Conservation (phyloP, 164 flowering plant genomes). For the Cinnamomum micranthum region DNA sequence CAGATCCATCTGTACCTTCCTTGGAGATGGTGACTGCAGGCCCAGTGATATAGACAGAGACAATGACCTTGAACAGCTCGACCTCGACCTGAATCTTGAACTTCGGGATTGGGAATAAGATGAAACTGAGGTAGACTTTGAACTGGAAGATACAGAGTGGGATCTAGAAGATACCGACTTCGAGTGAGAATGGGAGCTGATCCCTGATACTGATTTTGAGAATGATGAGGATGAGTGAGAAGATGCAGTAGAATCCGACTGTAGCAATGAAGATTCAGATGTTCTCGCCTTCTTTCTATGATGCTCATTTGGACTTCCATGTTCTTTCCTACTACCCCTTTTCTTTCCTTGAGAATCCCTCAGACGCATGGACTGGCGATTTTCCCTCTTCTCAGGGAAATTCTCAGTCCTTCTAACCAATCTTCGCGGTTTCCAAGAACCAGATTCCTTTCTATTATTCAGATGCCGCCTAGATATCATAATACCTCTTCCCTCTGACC, state of each 20-base stretch:
- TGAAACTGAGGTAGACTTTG: constrained; percentile 25
- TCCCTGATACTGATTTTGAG: constrained; percentile 13
- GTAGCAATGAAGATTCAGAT: constrained; percentile 17
- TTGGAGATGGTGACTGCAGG: constrained; percentile 24
- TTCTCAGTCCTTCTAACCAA: constrained; percentile 7
- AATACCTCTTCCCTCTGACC: constrained; percentile 14
- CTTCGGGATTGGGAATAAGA: constrained; percentile 20
- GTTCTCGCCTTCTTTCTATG: constrained; percentile 22
- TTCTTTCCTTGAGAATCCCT: constrained; percentile 20
- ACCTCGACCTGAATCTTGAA: constrained; percentile 29
- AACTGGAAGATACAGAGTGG: constrained; percentile 23
- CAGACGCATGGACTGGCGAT: constrained; percentile 5
- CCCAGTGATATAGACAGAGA: constrained; percentile 27
- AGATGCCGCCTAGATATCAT: constrained; percentile 4
- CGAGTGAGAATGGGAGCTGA: constrained; percentile 12
- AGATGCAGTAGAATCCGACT: constrained; percentile 24
- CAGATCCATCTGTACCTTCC: constrained; percentile 15
- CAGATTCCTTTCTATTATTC: constrained; percentile 15
- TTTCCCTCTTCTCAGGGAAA: constrained; percentile 10
- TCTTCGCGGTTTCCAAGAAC: constrained; percentile 13
- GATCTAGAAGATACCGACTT: constrained; percentile 25
- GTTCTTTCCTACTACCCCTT: constrained; percentile 21
- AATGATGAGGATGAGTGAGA: constrained; percentile 29
- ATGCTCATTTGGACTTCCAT: constrained; percentile 14
- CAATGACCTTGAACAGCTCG: constrained; percentile 28